Base-by-base conservation (phyloP, 2,329 filamentous ascomycete species). In the Biscogniauxia mediterranea region DNA sequence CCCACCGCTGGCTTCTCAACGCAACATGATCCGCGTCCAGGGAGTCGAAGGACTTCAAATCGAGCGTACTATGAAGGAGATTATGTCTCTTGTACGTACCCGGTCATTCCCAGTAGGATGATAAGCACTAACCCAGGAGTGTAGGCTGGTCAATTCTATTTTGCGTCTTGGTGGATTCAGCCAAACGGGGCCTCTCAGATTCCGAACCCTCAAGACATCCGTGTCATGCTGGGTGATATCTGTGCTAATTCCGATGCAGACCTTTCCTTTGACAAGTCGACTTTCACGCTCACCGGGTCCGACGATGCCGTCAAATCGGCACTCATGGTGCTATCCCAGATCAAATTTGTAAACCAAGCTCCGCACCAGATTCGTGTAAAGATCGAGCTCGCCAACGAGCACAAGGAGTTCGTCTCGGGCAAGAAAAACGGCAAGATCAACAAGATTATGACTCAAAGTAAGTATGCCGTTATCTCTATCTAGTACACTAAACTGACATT, bases 381-480 rank as follows among this genome's bases (percentile, higher is more conserved):
- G 82, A 96, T 99, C 65, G 95, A 99, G 80, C 89, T 99, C 60
- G 95, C 95, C 72, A 98, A 98, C 73, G 95, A 99, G 79, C 95
- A 99, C 81, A 99, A 99, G 78, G 95, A 99, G 74, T 99, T 99
- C 74, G 95, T 99, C 60, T 97, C 93, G 69, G 95, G 95, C 69
- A 99, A 99, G 83, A 99, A 99, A 83, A 99, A 99, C 71, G 95
- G 95, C 77, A 99, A 99, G 81, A 99, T 99, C 78, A 99, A 99
- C 83, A 99, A 99, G 83, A 99, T 99, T 72, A 99, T 99, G 95
- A 95, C 94, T 23, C 94, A 98, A 77, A 97, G 93, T 85, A 77
- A 67, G 82, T 74, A n/a, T 17, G 25, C 49, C 25, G 23, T 19
- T 42, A 20, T 51, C 23, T 21, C 13, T 19, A n/a, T 26, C 38